These are phyloP conservation scores for Gossypium laxum DNA, from an alignment of 441 rosid species.

Conservation along the genomic window DNA sequence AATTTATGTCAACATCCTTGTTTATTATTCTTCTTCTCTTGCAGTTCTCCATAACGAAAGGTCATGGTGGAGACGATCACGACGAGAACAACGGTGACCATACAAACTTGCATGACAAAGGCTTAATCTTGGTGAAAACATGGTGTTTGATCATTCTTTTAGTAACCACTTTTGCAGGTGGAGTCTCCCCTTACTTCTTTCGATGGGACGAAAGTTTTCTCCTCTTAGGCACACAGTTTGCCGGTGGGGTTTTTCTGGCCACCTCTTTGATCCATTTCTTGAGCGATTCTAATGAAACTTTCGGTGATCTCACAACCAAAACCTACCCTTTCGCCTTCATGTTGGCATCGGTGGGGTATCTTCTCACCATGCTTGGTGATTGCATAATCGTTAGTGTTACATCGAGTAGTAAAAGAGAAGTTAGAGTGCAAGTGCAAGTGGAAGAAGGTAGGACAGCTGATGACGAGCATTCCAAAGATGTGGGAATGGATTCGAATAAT, in stretches of 20 bases:
- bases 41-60: constrained; percentile 24
- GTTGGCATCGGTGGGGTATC: constrained; percentile 50
- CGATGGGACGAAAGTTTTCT: constrained; percentile 57
- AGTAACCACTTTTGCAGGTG: constrained; percentile 47
- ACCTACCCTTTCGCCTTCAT: constrained; percentile 56
- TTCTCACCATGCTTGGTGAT: constrained; percentile 58
- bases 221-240: constrained; percentile 58
- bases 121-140: constrained; percentile 43
- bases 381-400: constrained; percentile 31
- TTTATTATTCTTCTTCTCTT: constrained; percentile 32
- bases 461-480: constrained; percentile 12
- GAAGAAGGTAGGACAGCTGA: constrained; percentile 27
- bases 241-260: constrained; percentile 58
- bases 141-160: constrained; percentile 55
- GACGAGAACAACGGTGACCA: constrained; percentile 3
- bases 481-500: constrained; percentile 16
- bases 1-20: constrained; percentile 38
- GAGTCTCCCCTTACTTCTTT: constrained; percentile 56
- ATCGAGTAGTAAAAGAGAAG: constrained; percentile 19
- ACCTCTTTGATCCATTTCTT: constrained; percentile 58
- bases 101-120: constrained; percentile 20
- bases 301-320: constrained; percentile 34
- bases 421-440: constrained; percentile 25
- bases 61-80: constrained; percentile 36
- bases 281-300: constrained; percentile 50